A percentile compares a stretch with the other conserved stretches of the same genome.
These are phyloP conservation scores for Metarhizium humberi DNA, from an alignment of 2,329 filamentous ascomycete genomes.

Conservation along the genomic window DNA sequence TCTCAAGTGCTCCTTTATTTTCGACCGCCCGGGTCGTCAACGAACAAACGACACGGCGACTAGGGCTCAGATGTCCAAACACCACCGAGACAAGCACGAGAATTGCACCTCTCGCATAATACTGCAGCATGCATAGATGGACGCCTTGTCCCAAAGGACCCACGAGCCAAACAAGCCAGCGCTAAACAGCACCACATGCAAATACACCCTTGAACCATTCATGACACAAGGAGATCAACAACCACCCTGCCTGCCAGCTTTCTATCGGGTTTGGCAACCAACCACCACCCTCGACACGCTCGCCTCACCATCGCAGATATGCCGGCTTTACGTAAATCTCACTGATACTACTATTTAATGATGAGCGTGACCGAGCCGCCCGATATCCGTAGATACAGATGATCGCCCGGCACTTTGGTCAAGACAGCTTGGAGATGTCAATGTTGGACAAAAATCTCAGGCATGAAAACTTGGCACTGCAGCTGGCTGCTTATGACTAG, in stretches of 20 bases:
- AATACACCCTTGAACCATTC: not conserved
- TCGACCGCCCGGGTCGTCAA: too few relatives aligned
- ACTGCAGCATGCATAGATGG: not conserved
- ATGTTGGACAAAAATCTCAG: too few relatives aligned
- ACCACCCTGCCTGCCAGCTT: not conserved
- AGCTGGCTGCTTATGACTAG: too few relatives aligned
- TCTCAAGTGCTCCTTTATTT: too few relatives aligned
- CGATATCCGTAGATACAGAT: not conserved
- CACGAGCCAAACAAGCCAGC: not conserved
- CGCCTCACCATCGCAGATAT: not conserved
- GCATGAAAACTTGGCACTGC: too few relatives aligned
- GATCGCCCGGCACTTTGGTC: not conserved
- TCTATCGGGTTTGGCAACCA: not conserved
- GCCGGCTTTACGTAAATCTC: slow-evolving; percentile 1
- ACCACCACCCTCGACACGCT: not conserved
- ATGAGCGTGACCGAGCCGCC: not conserved
- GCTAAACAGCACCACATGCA: slow-evolving; percentile 1
- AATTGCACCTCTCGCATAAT: not conserved
- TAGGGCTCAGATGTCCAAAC: not conserved
- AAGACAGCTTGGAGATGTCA: too few relatives aligned
- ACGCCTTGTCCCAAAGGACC: not conserved
- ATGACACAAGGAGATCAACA: not conserved
- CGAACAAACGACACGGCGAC: too few relatives aligned
- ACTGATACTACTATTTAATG: not conserved
- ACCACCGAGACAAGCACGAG: not conserved